Evolutionary conservation across 2,329 filamentous ascomycete species (phyloP).

Genomic region (Nemania sp.): DNA sequence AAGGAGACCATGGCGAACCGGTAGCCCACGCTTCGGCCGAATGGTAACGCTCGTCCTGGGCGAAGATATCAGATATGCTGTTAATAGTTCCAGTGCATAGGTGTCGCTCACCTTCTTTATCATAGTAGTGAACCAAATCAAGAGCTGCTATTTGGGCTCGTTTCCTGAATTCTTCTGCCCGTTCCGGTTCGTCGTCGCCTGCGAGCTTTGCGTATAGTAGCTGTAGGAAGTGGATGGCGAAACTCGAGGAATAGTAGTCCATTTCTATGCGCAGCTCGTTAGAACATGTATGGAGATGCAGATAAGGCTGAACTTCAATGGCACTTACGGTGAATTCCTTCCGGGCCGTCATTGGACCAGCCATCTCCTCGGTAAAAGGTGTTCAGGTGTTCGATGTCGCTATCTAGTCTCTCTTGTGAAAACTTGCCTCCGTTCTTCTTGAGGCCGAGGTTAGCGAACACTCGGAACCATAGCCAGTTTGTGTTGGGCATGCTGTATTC

Average conservation of each 20-base stretch:
- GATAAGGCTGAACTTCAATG: neutral
- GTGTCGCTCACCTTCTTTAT: conserved; percentile 58
- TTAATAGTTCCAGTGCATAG: neutral
- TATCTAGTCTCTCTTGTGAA: conserved; percentile 69
- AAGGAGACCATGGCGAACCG: conserved; percentile 86
- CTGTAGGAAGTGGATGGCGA: conserved; percentile 80
- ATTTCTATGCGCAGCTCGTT: conserved; percentile 56
- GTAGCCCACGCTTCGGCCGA: conserved; percentile 77
- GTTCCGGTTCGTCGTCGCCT: conserved; percentile 64
- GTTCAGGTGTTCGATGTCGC: conserved; percentile 76
- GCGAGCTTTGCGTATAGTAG: conserved; percentile 75
- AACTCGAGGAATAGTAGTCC: conserved; percentile 83
- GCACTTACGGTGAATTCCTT: conserved; percentile 67
- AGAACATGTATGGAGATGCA: conserved; percentile 6
- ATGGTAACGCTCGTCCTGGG: conserved; percentile 68
- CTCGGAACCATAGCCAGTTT: conserved; percentile 79
- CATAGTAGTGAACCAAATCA: conserved; percentile 77
- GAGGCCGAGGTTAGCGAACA: conserved; percentile 79
- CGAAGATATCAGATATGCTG: conserved; percentile 1
- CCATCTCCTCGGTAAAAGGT: conserved; percentile 81
- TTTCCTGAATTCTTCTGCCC: conserved; percentile 70
- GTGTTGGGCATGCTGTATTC: conserved; percentile 67
- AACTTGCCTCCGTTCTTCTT: conserved; percentile 74
- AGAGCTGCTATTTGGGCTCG: conserved; percentile 68
- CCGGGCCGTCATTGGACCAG: conserved; percentile 81